A percentile compares a stretch with the other conserved stretches of the same genome.
These are phyloP conservation scores for Apiospora malaysiana DNA, from an alignment of 2,329 filamentous ascomycete species.

Conservation along the genomic window DNA sequence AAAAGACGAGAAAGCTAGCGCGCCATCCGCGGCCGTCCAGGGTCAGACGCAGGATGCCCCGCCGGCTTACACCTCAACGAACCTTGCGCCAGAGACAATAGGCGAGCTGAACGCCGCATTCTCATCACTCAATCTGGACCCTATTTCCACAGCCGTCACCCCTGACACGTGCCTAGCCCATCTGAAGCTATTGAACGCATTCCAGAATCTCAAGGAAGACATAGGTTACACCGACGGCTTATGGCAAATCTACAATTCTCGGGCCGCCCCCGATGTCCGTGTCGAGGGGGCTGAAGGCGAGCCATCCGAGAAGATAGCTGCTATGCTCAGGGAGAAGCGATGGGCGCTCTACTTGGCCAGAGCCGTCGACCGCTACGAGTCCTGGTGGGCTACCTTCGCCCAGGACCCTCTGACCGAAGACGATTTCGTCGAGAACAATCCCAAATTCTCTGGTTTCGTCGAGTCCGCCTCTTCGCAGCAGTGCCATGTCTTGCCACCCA, in stretches of 20 bases:
- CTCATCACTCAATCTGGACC: slow-evolving; percentile 43
- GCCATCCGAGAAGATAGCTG: slow-evolving; percentile 47
- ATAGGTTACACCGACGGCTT: slow-evolving; percentile 71
- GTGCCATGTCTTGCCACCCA: slow-evolving; percentile 59
- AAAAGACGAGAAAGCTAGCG: background rate
- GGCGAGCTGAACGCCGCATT: slow-evolving; percentile 41
- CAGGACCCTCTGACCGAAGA: slow-evolving; percentile 40
- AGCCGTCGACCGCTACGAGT: slow-evolving; percentile 71
- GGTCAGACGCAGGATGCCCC: background rate
- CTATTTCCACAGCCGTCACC: slow-evolving; percentile 43
- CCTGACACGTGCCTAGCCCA: slow-evolving; percentile 71
- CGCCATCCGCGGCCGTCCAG: background rate
- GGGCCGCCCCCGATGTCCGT: slow-evolving; percentile 36
- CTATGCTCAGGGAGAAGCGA: slow-evolving; percentile 70
- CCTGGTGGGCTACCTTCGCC: slow-evolving; percentile 63
- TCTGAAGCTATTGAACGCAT: slow-evolving; percentile 72
- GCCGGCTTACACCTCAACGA: background rate
- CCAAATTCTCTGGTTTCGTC: slow-evolving; percentile 44
- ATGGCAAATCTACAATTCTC: slow-evolving; percentile 64
- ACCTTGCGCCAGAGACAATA: slow-evolving; percentile 26
- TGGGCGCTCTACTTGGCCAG: slow-evolving; percentile 74
- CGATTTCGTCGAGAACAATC: slow-evolving; percentile 40
- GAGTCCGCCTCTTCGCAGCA: slow-evolving; percentile 32
- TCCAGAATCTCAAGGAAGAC: slow-evolving; percentile 71
- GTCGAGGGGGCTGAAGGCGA: slow-evolving; percentile 31